Evolutionary conservation across 2,329 filamentous ascomycete species (phyloP), one percentile per base, ranked within the genome.

Genomic region (Dactylellina cionopaga): DNA sequence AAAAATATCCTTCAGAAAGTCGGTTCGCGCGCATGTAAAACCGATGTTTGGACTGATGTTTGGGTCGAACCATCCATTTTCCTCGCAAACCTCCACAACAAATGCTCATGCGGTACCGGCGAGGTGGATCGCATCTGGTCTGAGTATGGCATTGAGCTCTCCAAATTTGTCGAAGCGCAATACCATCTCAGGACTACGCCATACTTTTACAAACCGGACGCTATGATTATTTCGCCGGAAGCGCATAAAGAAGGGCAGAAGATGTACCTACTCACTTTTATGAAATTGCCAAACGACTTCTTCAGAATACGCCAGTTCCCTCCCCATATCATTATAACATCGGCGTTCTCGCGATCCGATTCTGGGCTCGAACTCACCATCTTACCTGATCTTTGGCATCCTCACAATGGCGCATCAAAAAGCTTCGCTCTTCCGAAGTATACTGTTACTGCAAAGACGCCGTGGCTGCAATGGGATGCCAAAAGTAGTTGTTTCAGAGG

Each of bases 321-420:
- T 13, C 58, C 66, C 1, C 37, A 55, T 3, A 24, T 71, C 17
- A 13, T 51, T 9, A 24, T 43, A 0, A 22, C 59, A 5, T 51
- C 31, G 9, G 43, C 58, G 1, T 27, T 71, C 24, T 17, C 25
- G 3, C 25, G 22, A 1, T 25, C 11, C 22, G 25, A 25, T 10
- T 6, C n/a, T 17, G 43, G 35, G 4, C 11, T 54, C 25, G 44
- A 72, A 11, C 56, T 39, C 7, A 59, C 22, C 3, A 31, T 72
- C 3, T 17, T 54, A 15, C 58, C 66, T 1, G 47, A 33, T 15
- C 44, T 65, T 37, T 72, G 66, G 66, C 66, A 72, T 46, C 66
- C 66, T 24, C 52, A 65, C n/a, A 27, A 51, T 25, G 11, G 29
- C n/a, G 11, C n/a, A 9, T 60, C 66, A 2, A 59, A 41, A 13